Evolutionary conservation across 169 alveolate genomes (phyloP).

Genomic region (Plasmodium adleri): DNA sequence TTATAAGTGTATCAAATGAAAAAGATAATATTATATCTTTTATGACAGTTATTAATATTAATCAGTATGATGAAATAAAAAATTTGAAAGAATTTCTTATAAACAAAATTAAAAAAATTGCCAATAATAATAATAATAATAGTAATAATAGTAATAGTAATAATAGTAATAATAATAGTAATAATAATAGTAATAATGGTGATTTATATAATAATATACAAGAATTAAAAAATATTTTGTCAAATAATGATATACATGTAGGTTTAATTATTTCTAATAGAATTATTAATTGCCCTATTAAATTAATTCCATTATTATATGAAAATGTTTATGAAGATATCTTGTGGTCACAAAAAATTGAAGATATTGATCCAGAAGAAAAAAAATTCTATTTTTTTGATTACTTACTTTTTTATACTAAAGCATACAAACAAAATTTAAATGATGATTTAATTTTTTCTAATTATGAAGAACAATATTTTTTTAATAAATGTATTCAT

Average conservation of each 20-base stretch:
- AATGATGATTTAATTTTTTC: slow-evolving; percentile 42
- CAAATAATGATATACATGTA: slow-evolving; percentile 1
- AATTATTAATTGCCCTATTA: slow-evolving; percentile 55
- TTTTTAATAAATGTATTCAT: slow-evolving; percentile 35
- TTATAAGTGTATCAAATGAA: slow-evolving; percentile 18
- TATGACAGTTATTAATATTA: slow-evolving; percentile 57
- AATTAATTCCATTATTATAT: slow-evolving; percentile 41
- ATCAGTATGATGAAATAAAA: slow-evolving; percentile 53
- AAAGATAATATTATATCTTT: slow-evolving; percentile 28
- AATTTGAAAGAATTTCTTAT: slow-evolving; percentile 32
- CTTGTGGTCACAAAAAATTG: slow-evolving; percentile 49
- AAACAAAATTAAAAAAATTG: slow-evolving; percentile 31
- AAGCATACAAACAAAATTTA: slow-evolving; percentile 27
- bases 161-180: too few species aligned
- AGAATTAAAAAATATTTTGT: neutral
- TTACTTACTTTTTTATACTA: slow-evolving; percentile 54
- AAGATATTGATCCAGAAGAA: slow-evolving; percentile 42
- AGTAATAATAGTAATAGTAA: too few species aligned
- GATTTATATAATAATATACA: slow-evolving; percentile 11
- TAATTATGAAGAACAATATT: slow-evolving; percentile 57
- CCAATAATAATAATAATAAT: too few species aligned
- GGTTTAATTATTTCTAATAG: slow-evolving; percentile 42
- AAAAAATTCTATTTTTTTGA: slow-evolving; percentile 52
- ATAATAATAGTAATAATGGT: too few species aligned
- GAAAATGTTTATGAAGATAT: slow-evolving; percentile 57